A percentile compares a stretch with the other conserved stretches of the same genome.
Evolutionary conservation across 2,329 filamentous ascomycete species (phyloP).

Genomic region (Polychaeton citri): DNA sequence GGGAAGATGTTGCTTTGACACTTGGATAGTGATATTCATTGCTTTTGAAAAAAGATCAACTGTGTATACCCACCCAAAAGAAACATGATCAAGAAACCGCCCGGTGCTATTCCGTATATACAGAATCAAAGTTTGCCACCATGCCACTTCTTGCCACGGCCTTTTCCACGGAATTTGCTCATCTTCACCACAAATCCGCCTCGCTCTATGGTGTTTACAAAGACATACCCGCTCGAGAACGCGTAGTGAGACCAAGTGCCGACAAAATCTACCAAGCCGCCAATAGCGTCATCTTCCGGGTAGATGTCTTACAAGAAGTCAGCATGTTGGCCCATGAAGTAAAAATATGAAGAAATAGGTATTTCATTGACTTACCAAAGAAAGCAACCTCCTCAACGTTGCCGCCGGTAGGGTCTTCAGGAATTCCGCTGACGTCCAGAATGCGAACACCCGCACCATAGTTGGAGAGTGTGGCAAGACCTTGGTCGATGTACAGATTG

Average conservation of each 20-base stretch:
- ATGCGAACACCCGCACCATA: slow-evolving; percentile 24
- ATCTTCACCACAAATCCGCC: too few relatives aligned
- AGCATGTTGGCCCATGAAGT: not conserved
- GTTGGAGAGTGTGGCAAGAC: slow-evolving; percentile 25
- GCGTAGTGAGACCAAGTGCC: slow-evolving; percentile 39
- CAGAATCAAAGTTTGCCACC: too few relatives aligned
- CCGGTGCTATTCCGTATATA: too few relatives aligned
- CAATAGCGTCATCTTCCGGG: slow-evolving; percentile 36
- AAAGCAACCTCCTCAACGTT: slow-evolving; percentile 35
- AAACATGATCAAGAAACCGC: too few relatives aligned
- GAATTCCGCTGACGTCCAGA: slow-evolving; percentile 23
- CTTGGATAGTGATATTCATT: too few relatives aligned
- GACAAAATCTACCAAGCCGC: slow-evolving; percentile 23
- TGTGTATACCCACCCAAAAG: too few relatives aligned
- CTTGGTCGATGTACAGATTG: slow-evolving; percentile 28
- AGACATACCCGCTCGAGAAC: slow-evolving; percentile 37
- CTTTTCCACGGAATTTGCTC: too few relatives aligned
- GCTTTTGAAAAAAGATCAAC: too few relatives aligned
- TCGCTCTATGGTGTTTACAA: slow-evolving; percentile 41
- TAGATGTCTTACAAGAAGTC: slow-evolving; percentile 25
- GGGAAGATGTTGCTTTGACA: too few relatives aligned
- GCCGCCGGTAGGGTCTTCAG: slow-evolving; percentile 31
- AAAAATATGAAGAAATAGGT: too few relatives aligned
- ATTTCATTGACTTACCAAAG: too few relatives aligned
- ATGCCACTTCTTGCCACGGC: too few relatives aligned